Evolutionary conservation across 2,329 filamentous ascomycete genomes (phyloP).

Genomic region (Aspergillus felis): DNA sequence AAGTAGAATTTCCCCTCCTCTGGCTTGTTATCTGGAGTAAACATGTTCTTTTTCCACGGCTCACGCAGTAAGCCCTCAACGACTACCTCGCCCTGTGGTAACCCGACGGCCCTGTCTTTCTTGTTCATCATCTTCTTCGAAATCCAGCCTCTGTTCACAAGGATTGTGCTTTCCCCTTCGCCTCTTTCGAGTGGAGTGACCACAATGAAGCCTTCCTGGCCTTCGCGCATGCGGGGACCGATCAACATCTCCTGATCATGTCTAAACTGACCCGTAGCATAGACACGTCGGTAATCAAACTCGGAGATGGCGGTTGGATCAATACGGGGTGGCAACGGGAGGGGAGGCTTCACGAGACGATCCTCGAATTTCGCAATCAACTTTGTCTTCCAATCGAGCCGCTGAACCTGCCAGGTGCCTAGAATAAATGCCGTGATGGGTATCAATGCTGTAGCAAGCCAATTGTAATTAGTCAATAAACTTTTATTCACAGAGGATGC

Average conservation of each 20-base stretch:
- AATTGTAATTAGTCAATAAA: constrained; percentile 5
- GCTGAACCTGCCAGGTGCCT: constrained; percentile 92
- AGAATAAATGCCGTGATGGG: constrained; percentile 86
- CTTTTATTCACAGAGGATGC: background rate
- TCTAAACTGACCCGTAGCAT: constrained; percentile 66
- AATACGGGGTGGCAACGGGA: constrained; percentile 78
- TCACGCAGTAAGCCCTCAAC: constrained; percentile 82
- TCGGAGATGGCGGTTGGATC: constrained; percentile 78
- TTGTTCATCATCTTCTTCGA: constrained; percentile 68
- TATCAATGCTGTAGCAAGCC: constrained; percentile 64
- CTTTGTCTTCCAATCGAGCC: constrained; percentile 89
- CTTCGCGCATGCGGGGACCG: constrained; percentile 83
- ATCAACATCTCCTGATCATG: constrained; percentile 97
- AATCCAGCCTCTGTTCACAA: constrained; percentile 93
- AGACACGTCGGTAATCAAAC: constrained; percentile 87
- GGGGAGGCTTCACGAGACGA: constrained; percentile 75
- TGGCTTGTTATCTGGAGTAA: constrained; percentile 86
- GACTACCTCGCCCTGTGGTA: constrained; percentile 67
- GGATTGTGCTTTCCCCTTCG: constrained; percentile 60
- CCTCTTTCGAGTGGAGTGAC: constrained; percentile 82
- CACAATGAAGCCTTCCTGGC: constrained; percentile 85
- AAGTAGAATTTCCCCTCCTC: constrained; percentile 89
- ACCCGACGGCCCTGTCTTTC: constrained; percentile 56
- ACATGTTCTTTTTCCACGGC: constrained; percentile 97
- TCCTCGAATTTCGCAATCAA: constrained; percentile 90